A percentile compares a stretch with the other conserved stretches of the same genome.
phyloP scores from a whole-genome alignment of 2,329 filamentous ascomycete species.

The Calonectria honghensis region DNA sequence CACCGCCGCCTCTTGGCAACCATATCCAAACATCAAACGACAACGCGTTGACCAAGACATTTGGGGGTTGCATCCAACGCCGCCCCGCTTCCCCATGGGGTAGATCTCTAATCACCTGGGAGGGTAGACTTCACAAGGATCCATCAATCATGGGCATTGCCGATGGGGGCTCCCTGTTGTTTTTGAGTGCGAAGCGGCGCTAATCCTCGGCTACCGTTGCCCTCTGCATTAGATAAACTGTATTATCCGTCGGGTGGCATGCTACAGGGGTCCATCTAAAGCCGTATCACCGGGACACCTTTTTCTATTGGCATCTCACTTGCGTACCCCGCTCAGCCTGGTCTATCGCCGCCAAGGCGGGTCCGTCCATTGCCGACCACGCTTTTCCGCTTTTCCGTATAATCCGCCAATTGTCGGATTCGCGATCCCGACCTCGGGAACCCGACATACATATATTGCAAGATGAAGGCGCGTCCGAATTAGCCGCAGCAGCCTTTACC shows the following conservation, averaged over 20 bases:
- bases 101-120: constrained; percentile 27
- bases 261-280: neutral
- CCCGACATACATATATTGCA: constrained; percentile 26
- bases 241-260: constrained; percentile 10
- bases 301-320: constrained; percentile 14
- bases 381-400: constrained; percentile 28
- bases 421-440: constrained; percentile 21
- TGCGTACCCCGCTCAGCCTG: constrained; percentile 3
- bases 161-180: constrained; percentile 3
- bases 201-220: neutral
- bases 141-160: constrained; percentile 19
- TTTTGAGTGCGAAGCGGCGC: neutral
- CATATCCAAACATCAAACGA: neutral
- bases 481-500: neutral
- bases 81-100: constrained; percentile 29
- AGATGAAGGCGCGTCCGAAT: constrained; percentile 7
- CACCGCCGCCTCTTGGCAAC: neutral
- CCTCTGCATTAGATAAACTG: neutral
- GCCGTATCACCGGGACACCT: neutral
- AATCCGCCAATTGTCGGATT: constrained; percentile 1
- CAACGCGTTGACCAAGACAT: neutral
- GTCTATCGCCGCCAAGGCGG: neutral
- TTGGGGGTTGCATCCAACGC: constrained; percentile 1
- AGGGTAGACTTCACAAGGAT: neutral
- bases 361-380: constrained; percentile 10